These are phyloP conservation scores for Myriangium duriaei DNA, from an alignment of 2,329 filamentous ascomycete genomes.

Conservation along the genomic window DNA sequence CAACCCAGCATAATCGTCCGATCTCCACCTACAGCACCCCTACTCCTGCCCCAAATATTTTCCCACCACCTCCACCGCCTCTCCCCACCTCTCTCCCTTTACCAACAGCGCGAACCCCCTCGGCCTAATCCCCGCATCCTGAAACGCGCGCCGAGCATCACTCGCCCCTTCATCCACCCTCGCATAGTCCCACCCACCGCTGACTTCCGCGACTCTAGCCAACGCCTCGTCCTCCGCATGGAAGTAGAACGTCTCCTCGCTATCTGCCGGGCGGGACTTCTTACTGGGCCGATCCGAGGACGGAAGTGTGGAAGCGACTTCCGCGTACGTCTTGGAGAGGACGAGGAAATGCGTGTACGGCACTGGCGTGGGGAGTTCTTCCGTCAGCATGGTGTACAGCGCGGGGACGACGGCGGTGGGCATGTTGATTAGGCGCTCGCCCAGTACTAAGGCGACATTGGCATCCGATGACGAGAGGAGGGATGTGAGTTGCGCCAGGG, in stretches of 20 bases:
- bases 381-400: slow-evolving; percentile 85
- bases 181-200: slow-evolving; percentile 63
- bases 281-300: slow-evolving; percentile 51
- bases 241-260: slow-evolving; percentile 64
- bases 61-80: slow-evolving; percentile 60
- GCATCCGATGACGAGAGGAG: slow-evolving; percentile 26
- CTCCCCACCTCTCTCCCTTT: slow-evolving; percentile 63
- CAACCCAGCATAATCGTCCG: neutral
- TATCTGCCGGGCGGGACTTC: slow-evolving; percentile 46
- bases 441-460: slow-evolving; percentile 74
- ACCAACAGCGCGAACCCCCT: slow-evolving; percentile 78
- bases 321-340: slow-evolving; percentile 81
- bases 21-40: neutral
- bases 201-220: slow-evolving; percentile 59
- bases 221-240: slow-evolving; percentile 91
- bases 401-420: slow-evolving; percentile 86
- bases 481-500: slow-evolving; percentile 36
- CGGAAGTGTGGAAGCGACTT: slow-evolving; percentile 71
- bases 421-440: slow-evolving; percentile 91
- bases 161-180: slow-evolving; percentile 70
- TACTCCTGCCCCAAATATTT: slow-evolving; percentile 48
- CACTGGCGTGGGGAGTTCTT: slow-evolving; percentile 83
- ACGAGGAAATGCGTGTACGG: slow-evolving; percentile 94
- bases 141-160: slow-evolving; percentile 88
- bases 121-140: slow-evolving; percentile 79